Evolutionary conservation across 352 stramenopile species (phyloP), one percentile per base, ranked within the genome.

Genomic region (Thraustochytrium sp.): DNA sequence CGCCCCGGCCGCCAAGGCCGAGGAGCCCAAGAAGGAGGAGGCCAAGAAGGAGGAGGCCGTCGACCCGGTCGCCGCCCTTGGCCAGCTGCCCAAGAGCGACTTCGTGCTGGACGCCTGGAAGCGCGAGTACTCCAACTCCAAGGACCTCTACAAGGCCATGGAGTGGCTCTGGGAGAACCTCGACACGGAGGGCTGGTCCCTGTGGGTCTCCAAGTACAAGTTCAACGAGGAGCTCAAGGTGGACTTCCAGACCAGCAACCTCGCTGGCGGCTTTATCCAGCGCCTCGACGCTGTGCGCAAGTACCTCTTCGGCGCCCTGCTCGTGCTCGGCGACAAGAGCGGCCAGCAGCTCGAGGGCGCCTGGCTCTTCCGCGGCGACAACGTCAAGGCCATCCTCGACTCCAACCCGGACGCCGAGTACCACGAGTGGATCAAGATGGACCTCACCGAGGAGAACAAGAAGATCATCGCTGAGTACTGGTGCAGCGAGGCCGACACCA

Each of bases 151-250:
- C 75, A 88, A 95, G 68, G 89, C 86, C 82, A 97, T 97, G 92
- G 87, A 92, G 80, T 90, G 90, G 86, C 96, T 97, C 89, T 97
- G 92, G 92, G 89, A 95, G 82, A 90, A 89, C 44, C 92, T 94
- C 76, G 94, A 97, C 87, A 72, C 85, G 29, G 89, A 94, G 86
- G 93, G 92, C 55, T 97, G 93, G 90, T 94, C 89, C 49, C 82
- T 97, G 63, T 97, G 92, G 92, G 91, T 94, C 85, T 93, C 89
- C 85, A 88, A 93, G 73, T 97, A 97, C 90, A 96, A 97, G 85
- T 97, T 97, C 88, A 95, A 96, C 87, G 89, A 92, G 29, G 94
- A 97, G 85, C 95, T 96, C 89, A 95, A 91, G 76, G 92, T 92
- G 85, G 87, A 93, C 65, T 97, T 97, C 90, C 97, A 97, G 93